Conservation (phyloP, 106 monocot species). For the Dioscorea dumetorum region DNA sequence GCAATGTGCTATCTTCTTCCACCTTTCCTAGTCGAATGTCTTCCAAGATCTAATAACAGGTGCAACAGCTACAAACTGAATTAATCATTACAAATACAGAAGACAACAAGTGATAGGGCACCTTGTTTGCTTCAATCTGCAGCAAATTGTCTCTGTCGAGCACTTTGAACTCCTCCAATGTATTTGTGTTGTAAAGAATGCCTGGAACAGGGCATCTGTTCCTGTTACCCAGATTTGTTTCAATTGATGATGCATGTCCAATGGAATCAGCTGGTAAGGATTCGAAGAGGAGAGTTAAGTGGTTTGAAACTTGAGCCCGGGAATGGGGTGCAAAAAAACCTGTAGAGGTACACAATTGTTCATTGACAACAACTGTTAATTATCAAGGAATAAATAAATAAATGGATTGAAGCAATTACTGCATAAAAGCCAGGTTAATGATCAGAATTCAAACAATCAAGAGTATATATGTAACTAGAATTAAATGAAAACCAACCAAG, state of each 20-base stretch:
- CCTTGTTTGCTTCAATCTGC: conserved; percentile 78
- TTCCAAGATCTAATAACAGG: conserved; percentile 51
- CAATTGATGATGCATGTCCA: conserved; percentile 11
- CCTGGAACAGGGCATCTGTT: conserved; percentile 88
- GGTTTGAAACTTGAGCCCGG: conserved; percentile 43
- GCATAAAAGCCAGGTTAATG: too few species aligned
- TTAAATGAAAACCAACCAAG: too few species aligned
- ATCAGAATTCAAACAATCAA: too few species aligned
- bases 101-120: conserved; percentile 6
- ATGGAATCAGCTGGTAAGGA: conserved; percentile 41
- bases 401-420: too few species aligned
- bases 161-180: conserved; percentile 55
- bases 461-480: too few species aligned
- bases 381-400: too few species aligned
- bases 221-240: conserved; percentile 33
- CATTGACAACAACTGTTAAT: too few species aligned
- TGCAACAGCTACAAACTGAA: not conserved
- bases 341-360: conserved; percentile 3
- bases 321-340: conserved; percentile 85
- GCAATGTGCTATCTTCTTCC: conserved; percentile 63
- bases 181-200: conserved; percentile 83
- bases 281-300: conserved; percentile 50
- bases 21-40: conserved; percentile 73
- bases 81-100: not conserved
- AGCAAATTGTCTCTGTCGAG: conserved; percentile 58